Evolutionary conservation across 1,284 basidiomycete species (phyloP).

Genomic region (Tilletia indica): DNA sequence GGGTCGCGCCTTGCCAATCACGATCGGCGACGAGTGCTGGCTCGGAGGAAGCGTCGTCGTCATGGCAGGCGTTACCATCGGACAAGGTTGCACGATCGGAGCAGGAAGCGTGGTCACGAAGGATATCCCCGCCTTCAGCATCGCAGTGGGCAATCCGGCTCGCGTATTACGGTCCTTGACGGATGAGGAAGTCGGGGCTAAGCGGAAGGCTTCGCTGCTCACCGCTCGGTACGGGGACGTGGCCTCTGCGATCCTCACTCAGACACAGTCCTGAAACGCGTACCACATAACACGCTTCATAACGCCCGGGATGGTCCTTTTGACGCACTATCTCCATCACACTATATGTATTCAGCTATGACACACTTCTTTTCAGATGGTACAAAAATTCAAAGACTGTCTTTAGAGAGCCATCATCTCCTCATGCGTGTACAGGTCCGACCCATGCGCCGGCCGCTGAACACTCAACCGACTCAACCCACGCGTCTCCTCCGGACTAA

Average conservation of each 20-base stretch:
- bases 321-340: too few species aligned
- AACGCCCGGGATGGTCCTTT: too few species aligned
- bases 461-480: conserved; percentile 6
- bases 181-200: conserved; percentile 34
- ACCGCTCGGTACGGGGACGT: background rate
- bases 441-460: conserved; percentile 4
- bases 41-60: conserved; percentile 59
- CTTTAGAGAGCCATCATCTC: conserved; percentile 16
- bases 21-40: conserved; percentile 59
- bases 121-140: conserved; percentile 56
- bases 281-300: too few species aligned
- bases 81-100: conserved; percentile 59
- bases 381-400: background rate
- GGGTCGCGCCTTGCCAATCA: conserved; percentile 44
- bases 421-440: conserved; percentile 15
- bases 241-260: background rate
- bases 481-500: conserved; percentile 5
- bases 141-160: conserved; percentile 60
- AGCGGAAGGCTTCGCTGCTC: background rate
- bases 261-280: background rate
- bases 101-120: conserved; percentile 61
- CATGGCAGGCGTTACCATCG: conserved; percentile 60
- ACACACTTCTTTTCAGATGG: too few species aligned
- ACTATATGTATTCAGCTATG: too few species aligned
- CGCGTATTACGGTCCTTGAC: conserved; percentile 56